These are phyloP conservation scores for Podospora bellae-mahoneyi DNA, from an alignment of 495 filamentous ascomycete species.

Conservation along the genomic window DNA sequence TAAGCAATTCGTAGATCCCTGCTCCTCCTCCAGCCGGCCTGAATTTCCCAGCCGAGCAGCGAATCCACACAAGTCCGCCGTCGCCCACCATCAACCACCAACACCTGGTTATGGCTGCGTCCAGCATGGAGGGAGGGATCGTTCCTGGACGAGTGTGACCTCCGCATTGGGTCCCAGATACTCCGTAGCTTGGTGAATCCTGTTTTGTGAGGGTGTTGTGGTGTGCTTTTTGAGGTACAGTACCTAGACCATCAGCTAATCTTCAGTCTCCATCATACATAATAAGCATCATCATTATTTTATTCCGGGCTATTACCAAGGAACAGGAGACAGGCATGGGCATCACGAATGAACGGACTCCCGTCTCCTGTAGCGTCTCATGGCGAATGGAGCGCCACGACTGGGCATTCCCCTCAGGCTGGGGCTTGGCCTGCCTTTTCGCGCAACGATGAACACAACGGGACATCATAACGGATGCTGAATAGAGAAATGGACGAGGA, in stretches of 20 bases:
- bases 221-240: no score
- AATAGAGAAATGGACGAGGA: conserved; percentile 5
- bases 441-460: conserved; percentile 25
- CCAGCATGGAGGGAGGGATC: background rate
- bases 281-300: conserved; percentile 6
- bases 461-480: background rate
- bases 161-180: background rate
- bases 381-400: conserved; percentile 19
- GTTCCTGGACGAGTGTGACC: conserved; percentile 29
- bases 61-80: conserved; percentile 32
- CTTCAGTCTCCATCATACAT: conserved; percentile 17
- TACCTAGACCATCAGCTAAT: background rate
- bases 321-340: background rate
- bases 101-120: background rate
- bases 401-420: conserved; percentile 16
- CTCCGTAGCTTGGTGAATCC: background rate
- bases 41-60: conserved; percentile 38
- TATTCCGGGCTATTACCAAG: background rate
- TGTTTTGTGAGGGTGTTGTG: background rate
- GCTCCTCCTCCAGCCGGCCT: conserved; percentile 32
- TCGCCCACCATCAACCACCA: conserved; percentile 29
- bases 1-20: conserved; percentile 34
- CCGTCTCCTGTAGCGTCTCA: conserved; percentile 19
- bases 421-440: conserved; percentile 17
- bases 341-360: background rate